Conservation (phyloP, 1,139 yeast genomes). For the Saccharomyces hybrid region DNA sequence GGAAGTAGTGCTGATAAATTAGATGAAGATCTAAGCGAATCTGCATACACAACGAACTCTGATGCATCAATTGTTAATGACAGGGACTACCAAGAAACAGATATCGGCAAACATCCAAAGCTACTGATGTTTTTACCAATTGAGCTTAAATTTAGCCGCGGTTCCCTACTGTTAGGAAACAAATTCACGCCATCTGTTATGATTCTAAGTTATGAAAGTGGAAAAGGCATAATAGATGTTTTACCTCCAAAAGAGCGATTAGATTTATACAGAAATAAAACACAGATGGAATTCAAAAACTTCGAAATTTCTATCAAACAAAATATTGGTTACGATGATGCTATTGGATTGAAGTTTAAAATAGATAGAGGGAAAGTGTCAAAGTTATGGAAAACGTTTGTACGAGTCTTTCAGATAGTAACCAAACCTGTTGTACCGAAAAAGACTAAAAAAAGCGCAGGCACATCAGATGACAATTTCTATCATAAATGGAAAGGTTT, state of each 20-base stretch:
- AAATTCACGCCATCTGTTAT: conserved; percentile 64
- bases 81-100: conserved; percentile 13
- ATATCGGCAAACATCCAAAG: conserved; percentile 9
- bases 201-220: conserved; percentile 50
- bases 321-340: conserved; percentile 49
- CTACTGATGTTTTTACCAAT: conserved; percentile 49
- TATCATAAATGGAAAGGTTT: conserved; percentile 42
- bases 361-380: no score
- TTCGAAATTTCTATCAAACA: conserved; percentile 56
- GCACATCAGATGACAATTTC: conserved; percentile 33
- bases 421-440: conserved; percentile 18
- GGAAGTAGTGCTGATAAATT: conserved; percentile 6
- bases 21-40: conserved; percentile 4
- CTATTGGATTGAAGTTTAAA: conserved; percentile 15
- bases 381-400: conserved; percentile 20
- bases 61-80: conserved; percentile 16
- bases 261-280: conserved; percentile 43
- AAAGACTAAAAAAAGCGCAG: conserved; percentile 29
- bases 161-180: conserved; percentile 76
- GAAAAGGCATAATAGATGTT: conserved; percentile 55
- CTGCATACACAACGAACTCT: background rate
- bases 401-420: conserved; percentile 10
- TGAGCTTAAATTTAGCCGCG: conserved; percentile 49
- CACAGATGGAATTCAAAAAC: conserved; percentile 15
- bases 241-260: conserved; percentile 39